These are phyloP conservation scores for Diaporthe citri DNA, from an alignment of 2,329 filamentous ascomycete genomes.

Conservation along the genomic window DNA sequence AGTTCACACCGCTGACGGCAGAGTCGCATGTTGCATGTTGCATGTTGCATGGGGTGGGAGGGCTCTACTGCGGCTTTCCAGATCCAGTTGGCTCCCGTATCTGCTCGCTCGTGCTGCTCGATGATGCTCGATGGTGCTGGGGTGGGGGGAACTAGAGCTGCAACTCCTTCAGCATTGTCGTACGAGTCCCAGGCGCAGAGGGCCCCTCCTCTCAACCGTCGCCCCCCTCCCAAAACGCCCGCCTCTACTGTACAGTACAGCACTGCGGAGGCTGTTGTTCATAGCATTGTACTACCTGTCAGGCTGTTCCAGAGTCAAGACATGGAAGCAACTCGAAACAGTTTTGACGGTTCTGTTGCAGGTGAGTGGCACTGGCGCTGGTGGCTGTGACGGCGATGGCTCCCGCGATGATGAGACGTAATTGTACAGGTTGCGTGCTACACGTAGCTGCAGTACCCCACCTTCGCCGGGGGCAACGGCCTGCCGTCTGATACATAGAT, in stretches of 20 bases:
- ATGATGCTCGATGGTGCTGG: not conserved
- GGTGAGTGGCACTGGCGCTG: not conserved
- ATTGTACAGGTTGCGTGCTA: slow-evolving; percentile 18
- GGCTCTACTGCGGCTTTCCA: slow-evolving; percentile 14
- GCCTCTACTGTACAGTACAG: not conserved
- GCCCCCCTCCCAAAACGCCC: not conserved
- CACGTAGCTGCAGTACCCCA: slow-evolving; percentile 19
- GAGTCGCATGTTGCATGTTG: slow-evolving; percentile 26
- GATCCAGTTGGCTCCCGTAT: slow-evolving; percentile 20
- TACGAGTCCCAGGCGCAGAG: not conserved
- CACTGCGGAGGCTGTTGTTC: not conserved
- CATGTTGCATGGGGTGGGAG: not conserved
- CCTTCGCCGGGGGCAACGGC: not conserved
- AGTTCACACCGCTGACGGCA: slow-evolving; percentile 31
- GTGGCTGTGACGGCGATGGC: not conserved
- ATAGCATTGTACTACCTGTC: not conserved
- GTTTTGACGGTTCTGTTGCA: not conserved
- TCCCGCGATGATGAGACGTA: slow-evolving; percentile 12
- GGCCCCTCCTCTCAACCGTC: not conserved
- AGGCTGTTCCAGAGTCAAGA: not conserved
- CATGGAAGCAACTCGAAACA: slow-evolving; percentile 21
- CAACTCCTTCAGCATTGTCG: slow-evolving; percentile 18
- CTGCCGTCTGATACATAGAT: not conserved
- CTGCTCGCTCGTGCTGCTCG: slow-evolving; percentile 4
- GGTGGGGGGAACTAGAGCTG: slow-evolving; percentile 17